Percentiles rank a stretch among this genome's conserved stretches.
Evolutionary conservation across 148 eudicot genomes (phyloP).

Genomic region (Cornus florida): DNA sequence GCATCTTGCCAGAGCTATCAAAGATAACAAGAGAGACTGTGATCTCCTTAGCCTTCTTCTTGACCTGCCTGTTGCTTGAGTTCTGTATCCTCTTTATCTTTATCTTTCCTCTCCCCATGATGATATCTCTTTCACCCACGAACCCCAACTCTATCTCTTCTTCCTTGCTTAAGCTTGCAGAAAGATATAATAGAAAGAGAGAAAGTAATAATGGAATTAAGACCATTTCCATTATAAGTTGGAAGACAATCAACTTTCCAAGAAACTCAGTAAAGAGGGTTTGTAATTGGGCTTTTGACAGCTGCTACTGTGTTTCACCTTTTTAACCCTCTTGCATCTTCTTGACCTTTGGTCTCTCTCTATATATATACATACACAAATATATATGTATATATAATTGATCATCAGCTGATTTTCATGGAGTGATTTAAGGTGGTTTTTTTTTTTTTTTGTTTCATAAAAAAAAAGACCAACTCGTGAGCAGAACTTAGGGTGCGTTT

Average conservation of each 20-base stretch:
- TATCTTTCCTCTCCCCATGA: too few species aligned
- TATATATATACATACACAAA: too few species aligned
- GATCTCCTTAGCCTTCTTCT: slow-evolving; percentile 76
- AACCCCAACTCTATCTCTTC: slow-evolving; percentile 5
- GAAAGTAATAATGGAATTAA: neutral
- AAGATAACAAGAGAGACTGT: slow-evolving; percentile 75
- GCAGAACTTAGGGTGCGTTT: too few species aligned
- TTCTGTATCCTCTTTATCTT: too few species aligned
- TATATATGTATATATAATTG: too few species aligned
- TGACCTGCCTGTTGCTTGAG: too few species aligned
- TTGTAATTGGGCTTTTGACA: slow-evolving; percentile 37
- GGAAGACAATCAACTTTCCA: slow-evolving; percentile 57
- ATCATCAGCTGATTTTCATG: neutral
- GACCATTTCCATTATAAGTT: slow-evolving; percentile 32
- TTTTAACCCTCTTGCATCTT: slow-evolving; percentile 29
- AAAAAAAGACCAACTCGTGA: too few species aligned
- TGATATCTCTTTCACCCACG: too few species aligned
- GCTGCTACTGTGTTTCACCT: slow-evolving; percentile 30
- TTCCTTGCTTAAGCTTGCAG: neutral
- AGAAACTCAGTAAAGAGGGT: slow-evolving; percentile 32
- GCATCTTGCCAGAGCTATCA: slow-evolving; percentile 63
- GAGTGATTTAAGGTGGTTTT: neutral
- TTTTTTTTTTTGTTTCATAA: too few species aligned
- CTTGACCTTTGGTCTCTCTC: slow-evolving; percentile 38
- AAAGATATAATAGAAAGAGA: slow-evolving; percentile 1